Base-by-base conservation (phyloP, 306 rosid genomes). In the Pueraria montana region DNA sequence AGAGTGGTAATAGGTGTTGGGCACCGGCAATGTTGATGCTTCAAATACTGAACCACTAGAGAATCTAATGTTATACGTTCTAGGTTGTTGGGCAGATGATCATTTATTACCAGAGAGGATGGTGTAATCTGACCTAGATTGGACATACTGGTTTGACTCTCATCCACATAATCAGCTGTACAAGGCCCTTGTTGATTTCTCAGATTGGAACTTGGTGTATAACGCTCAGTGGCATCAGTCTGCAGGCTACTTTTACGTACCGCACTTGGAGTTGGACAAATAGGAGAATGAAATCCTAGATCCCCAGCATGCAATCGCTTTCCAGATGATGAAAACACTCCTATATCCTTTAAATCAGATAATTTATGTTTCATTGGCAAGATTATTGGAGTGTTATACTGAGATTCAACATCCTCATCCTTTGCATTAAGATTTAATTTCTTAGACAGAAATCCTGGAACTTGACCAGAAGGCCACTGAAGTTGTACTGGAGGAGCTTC, bases 261-360 rank as follows among this genome's bases (percentile, higher is more conserved):
- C 46, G 2, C 46, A 42, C 12, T 42, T 45, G 50, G 50, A 11
- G 50, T 45, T 45, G 50, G 16, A 45, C 50, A 45, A 45, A 45
- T 45, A 45, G 50, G 14, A 45, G 50, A 12, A 45, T 11, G 84
- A 82, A 87, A 84, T 34, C 93, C 96, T 79, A 83, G 92, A 71
- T 93, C 97, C 52, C 88, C 81, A 5, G 77, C 65, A 74, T 88
- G 85, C 27, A 90, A 85, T 61, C 92, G 86, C 83, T 91, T 93
- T 75, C 84, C 87, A 27, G 93, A 81, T 50, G 87, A 85, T 55
- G 89, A 70, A 71, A 86, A 21, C 49, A 70, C 55, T 49, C 84
- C 88, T 27, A 77, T 93, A 76, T 80, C 16, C 50, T 45, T 45
- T 12, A 45, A 45, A 45, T 45, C 50, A 45, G 14, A 45, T 45